phyloP scores from a whole-genome alignment of 495 filamentous ascomycete genomes.

The Evansstolkia leycettana region DNA sequence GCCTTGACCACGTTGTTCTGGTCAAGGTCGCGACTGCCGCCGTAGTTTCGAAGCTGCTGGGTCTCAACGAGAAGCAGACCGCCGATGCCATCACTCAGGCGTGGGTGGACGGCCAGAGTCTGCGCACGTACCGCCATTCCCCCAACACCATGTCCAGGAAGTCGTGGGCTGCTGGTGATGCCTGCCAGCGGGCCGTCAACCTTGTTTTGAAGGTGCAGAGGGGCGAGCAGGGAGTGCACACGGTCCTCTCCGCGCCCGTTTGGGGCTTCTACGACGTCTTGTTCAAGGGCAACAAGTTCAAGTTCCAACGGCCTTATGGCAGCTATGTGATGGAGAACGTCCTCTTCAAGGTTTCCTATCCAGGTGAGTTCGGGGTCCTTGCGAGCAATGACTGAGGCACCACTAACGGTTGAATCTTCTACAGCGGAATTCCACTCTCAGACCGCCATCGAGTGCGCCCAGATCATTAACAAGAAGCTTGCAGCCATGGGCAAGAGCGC shows the following conservation, averaged over 20 bases:
- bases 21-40: constrained; percentile 96
- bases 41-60: constrained; percentile 88
- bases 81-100: constrained; percentile 93
- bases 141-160: constrained; percentile 99
- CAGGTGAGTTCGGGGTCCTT: constrained; percentile 41
- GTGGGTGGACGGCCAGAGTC: constrained; percentile 90
- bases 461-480: constrained; percentile 74
- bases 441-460: constrained; percentile 89
- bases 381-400: no score
- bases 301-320: constrained; percentile 91
- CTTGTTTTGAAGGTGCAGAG: constrained; percentile 85
- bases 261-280: constrained; percentile 99
- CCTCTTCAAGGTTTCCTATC: constrained; percentile 98
- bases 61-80: constrained; percentile 78
- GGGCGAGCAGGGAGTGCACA: constrained; percentile 83
- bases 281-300: constrained; percentile 90
- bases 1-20: constrained; percentile 91
- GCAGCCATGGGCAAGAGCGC: constrained; percentile 79
- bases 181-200: constrained; percentile 93
- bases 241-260: constrained; percentile 80
- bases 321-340: constrained; percentile 99
- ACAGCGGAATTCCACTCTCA: constrained; percentile 97
- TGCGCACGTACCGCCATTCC: constrained; percentile 92
- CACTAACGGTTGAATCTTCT: constrained; percentile 3
- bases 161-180: constrained; percentile 97